phyloP scores from a whole-genome alignment of 176 grass and related monocot species.

The Saccharum spontaneum region DNA sequence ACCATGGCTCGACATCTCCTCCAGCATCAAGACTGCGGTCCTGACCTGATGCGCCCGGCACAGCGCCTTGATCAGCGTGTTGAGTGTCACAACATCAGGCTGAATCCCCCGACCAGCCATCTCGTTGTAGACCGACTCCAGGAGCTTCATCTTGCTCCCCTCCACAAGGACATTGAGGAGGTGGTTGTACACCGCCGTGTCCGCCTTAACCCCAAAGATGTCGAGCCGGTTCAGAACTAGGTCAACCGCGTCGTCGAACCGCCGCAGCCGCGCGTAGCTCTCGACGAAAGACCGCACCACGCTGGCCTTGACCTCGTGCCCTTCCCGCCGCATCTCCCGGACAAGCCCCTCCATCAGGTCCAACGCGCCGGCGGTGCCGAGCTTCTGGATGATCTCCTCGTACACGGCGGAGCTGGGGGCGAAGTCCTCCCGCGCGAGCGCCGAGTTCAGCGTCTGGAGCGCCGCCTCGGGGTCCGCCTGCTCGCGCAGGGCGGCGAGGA shows the following conservation, averaged over 20 bases:
- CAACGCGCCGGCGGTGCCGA: constrained; percentile 54
- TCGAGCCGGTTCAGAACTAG: constrained; percentile 63
- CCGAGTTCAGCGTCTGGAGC: constrained; percentile 56
- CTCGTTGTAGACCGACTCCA: constrained; percentile 60
- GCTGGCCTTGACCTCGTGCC: constrained; percentile 34
- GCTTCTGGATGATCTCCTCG: constrained; percentile 71
- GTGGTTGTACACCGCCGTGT: constrained; percentile 55
- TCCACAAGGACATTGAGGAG: constrained; percentile 66
- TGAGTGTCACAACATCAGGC: constrained; percentile 64
- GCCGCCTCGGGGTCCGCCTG: constrained; percentile 61
- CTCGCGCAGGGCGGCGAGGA: constrained; percentile 51
- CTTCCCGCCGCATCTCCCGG: constrained; percentile 54
- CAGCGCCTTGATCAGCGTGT: constrained; percentile 65
- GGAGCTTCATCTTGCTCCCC: constrained; percentile 68
- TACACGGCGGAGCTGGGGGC: constrained; percentile 37
- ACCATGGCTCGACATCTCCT: constrained; percentile 59
- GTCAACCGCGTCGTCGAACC: constrained; percentile 66
- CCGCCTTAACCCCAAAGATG: constrained; percentile 39
- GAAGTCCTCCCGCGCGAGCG: constrained; percentile 42
- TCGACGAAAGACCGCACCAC: constrained; percentile 60
- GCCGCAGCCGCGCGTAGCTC: constrained; percentile 46
- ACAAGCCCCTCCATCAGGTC: constrained; percentile 62
- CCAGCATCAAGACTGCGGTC: constrained; percentile 63
- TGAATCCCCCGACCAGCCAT: constrained; percentile 49
- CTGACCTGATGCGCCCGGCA: constrained; percentile 67